Evolutionary conservation across 2,329 filamentous ascomycete genomes (phyloP).

Genomic region (Colletotrichum camelliae): DNA sequence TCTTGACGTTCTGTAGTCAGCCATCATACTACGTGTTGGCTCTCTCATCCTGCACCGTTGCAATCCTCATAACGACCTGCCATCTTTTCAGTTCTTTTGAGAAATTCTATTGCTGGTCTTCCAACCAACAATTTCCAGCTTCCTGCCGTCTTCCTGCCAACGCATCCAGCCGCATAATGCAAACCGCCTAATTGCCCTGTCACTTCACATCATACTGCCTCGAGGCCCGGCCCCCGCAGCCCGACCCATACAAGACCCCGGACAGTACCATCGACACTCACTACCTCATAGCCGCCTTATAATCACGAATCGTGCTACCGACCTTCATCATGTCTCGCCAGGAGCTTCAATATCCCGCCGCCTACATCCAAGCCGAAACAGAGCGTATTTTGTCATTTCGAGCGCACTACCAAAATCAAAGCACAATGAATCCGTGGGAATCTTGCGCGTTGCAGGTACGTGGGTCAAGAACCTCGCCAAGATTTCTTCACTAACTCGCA

Average conservation of each 20-base stretch:
- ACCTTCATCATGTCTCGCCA: neutral
- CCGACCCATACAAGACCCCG: neutral
- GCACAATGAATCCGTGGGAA: slow-evolving; percentile 40
- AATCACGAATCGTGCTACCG: neutral
- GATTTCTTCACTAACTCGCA: neutral
- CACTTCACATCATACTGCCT: neutral
- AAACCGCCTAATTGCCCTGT: slow-evolving; percentile 4
- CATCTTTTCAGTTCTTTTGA: neutral
- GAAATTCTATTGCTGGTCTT: neutral
- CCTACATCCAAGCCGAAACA: neutral
- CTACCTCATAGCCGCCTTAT: neutral
- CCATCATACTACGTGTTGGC: neutral
- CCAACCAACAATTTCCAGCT: neutral
- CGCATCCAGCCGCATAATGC: slow-evolving; percentile 6
- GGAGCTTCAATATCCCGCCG: neutral
- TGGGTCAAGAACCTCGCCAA: neutral
- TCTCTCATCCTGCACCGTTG: neutral
- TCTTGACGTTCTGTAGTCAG: neutral
- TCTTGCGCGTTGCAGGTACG: slow-evolving; percentile 37
- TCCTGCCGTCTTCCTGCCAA: neutral
- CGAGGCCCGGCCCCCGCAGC: neutral
- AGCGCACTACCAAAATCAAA: neutral
- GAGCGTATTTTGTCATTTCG: slow-evolving; percentile 12
- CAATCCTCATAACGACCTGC: neutral
- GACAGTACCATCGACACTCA: neutral